Conservation (phyloP, 2,329 filamentous ascomycete species). For the Arthrobotrys sphaeroides region DNA sequence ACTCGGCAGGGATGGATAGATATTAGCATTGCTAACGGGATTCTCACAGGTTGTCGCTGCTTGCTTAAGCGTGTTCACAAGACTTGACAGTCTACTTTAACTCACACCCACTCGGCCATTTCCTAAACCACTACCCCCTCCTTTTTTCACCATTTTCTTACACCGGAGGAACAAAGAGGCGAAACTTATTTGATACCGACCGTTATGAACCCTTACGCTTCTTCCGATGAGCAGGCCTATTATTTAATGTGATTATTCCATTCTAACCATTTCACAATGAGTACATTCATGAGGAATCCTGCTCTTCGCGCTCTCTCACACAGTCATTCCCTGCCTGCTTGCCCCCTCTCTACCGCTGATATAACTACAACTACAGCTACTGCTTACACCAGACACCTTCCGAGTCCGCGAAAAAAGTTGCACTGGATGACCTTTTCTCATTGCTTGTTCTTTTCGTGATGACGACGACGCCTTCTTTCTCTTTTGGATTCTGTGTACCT, state of each 20-base stretch:
- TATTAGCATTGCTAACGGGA: neutral
- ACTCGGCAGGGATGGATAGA: too few relatives aligned
- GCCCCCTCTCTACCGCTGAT: neutral
- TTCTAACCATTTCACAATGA: conserved; percentile 16
- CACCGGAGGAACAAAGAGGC: neutral
- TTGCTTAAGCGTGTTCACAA: conserved; percentile 95
- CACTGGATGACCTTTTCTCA: neutral
- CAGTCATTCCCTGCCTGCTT: neutral
- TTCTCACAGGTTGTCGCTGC: conserved; percentile 78
- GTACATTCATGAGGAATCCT: conserved; percentile 16
- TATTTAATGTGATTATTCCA: conserved; percentile 40
- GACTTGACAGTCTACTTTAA: conserved; percentile 92
- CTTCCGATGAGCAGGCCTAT: conserved; percentile 47
- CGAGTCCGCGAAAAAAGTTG: neutral
- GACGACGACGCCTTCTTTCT: neutral
- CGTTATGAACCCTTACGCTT: conserved; percentile 32
- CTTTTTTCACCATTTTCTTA: conserved; percentile 3
- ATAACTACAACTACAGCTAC: neutral
- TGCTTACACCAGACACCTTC: too few relatives aligned
- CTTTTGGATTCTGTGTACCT: conserved; percentile 11
- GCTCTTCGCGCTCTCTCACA: neutral
- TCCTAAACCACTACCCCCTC: neutral
- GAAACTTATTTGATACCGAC: conserved; percentile 28
- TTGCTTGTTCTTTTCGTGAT: neutral
- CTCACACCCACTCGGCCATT: neutral